phyloP scores from a whole-genome alignment of 495 filamentous ascomycete species.

The Letharia lupina region DNA sequence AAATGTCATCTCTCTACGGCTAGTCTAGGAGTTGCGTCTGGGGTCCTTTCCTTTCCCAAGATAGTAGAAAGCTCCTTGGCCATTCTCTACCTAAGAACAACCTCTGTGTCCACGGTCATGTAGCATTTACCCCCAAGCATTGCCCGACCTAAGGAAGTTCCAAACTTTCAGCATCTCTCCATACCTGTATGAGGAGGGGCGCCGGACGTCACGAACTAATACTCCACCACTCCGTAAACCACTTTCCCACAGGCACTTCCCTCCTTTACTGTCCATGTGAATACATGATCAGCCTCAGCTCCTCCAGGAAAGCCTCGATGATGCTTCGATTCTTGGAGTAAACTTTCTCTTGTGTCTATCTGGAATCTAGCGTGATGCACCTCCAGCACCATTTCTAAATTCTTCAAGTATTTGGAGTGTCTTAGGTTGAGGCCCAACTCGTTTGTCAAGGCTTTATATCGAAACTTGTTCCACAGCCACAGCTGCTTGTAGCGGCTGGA shows the following conservation, averaged over 20 bases:
- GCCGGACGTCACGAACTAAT: neutral
- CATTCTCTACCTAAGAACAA: neutral
- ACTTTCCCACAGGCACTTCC: neutral
- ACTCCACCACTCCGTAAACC: neutral
- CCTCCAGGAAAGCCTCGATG: neutral
- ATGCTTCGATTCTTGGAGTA: neutral
- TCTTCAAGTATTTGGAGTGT: neutral
- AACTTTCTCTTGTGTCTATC: no score
- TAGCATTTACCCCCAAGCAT: neutral
- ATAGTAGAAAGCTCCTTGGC: no score
- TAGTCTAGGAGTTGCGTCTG: no score
- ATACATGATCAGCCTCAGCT: neutral
- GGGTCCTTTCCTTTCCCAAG: no score
- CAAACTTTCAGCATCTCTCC: no score
- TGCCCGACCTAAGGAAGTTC: neutral
- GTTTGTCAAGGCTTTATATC: constrained; percentile 62
- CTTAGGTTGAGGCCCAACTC: neutral
- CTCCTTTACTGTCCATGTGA: neutral
- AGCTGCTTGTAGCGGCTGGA: constrained; percentile 82
- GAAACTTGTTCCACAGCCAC: constrained; percentile 97
- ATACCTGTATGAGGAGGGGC: neutral
- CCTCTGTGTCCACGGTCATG: neutral
- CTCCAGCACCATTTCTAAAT: neutral
- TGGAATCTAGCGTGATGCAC: neutral
- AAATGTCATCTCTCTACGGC: no score